These are phyloP conservation scores for Strigomonas culicis DNA, from an alignment of 208 protist species.

Conservation along the genomic window DNA sequence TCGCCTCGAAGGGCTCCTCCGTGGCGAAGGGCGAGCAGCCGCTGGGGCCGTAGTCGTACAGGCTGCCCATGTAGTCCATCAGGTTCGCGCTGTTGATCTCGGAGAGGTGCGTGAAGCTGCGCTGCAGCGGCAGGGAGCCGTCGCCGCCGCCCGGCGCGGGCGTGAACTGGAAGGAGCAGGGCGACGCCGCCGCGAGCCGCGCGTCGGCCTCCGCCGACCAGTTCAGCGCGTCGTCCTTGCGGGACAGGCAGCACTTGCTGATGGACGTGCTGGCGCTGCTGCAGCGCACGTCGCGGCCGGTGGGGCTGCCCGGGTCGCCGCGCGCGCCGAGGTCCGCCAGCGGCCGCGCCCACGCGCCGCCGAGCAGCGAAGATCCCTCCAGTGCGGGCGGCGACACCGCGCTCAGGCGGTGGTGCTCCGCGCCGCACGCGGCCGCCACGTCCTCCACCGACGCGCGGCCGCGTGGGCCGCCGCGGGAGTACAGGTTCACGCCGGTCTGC, in stretches of 20 bases:
- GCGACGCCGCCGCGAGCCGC: not conserved
- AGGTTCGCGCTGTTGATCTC: not conserved
- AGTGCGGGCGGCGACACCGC: not conserved
- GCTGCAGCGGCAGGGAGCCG: no score
- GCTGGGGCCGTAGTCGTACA: not conserved
- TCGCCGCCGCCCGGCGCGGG: not conserved
- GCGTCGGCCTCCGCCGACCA: not conserved
- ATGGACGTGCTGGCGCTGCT: constrained; percentile 11
- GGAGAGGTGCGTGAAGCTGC: not conserved
- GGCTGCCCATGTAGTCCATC: not conserved
- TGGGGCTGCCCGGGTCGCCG: not conserved
- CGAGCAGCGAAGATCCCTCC: not conserved
- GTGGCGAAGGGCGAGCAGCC: not conserved
- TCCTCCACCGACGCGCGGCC: no score
- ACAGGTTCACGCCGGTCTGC: no score
- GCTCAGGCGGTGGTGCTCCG: no score
- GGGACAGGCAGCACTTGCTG: constrained; percentile 12
- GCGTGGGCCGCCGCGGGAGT: no score
- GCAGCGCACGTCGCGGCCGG: not conserved
- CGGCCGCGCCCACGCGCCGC: not conserved
- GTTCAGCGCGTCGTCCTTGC: constrained; percentile 14
- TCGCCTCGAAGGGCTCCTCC: not conserved
- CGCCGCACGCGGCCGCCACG: no score
- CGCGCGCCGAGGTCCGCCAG: no score
- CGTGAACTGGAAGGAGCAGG: not conserved